A percentile compares a stretch with the other conserved stretches of the same genome.
Conservation (phyloP, 2,329 filamentous ascomycete species). For the Diaporthe australafricana region DNA sequence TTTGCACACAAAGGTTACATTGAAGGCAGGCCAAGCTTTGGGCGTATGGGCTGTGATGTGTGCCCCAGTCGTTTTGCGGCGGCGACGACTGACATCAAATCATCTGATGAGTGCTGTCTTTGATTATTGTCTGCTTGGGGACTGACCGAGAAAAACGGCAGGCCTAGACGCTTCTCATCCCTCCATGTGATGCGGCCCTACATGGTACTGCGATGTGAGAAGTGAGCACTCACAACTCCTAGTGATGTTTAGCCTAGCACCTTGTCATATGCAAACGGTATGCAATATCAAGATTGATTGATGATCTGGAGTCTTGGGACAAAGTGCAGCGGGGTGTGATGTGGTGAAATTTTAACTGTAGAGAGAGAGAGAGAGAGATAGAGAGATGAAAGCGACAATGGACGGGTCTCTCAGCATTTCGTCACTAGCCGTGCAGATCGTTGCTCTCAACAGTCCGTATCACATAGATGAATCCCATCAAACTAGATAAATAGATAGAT, state of each 20-base stretch:
- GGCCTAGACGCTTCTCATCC: slow-evolving; percentile 2
- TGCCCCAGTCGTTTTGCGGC: neutral
- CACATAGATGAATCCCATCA: neutral
- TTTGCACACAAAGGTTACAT: neutral
- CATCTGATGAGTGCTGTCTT: neutral
- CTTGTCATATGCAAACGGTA: no score
- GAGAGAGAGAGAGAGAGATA: no score
- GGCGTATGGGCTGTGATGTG: neutral
- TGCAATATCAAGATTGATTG: no score
- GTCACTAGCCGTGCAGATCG: no score
- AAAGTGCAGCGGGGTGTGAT: no score
- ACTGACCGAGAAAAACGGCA: neutral
- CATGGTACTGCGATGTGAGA: slow-evolving; percentile 1
- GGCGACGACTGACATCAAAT: neutral
- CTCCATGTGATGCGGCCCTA: neutral
- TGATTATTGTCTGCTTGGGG: neutral
- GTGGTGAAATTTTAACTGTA: no score
- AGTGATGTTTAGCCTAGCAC: no score
- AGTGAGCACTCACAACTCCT: neutral
- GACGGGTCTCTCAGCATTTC: no score
- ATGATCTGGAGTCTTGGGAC: neutral
- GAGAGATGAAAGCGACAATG: no score
- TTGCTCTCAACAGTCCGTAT: no score
- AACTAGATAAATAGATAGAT: neutral
- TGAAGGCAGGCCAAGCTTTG: no score